These are phyloP conservation scores for Metrosideros polymorpha DNA, from an alignment of 441 rosid genomes.

Conservation along the genomic window DNA sequence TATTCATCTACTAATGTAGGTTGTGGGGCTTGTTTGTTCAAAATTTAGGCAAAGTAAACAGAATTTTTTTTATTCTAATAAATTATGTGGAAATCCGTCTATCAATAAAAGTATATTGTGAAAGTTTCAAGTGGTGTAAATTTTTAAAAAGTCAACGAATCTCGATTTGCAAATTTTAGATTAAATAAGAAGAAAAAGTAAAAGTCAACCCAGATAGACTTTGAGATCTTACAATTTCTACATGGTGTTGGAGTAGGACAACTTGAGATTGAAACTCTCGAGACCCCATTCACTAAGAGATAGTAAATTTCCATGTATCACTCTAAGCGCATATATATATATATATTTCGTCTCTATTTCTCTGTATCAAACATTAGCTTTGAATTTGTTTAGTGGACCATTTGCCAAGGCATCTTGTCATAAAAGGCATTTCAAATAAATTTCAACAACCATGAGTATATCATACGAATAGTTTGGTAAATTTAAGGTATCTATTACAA, in stretches of 20 bases:
- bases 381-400: too few species aligned
- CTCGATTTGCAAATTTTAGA: not conserved
- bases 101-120: not conserved
- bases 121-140: not conserved
- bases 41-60: too few species aligned
- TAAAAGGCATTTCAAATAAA: not conserved
- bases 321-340: not conserved
- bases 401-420: not conserved
- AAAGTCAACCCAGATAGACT: not conserved
- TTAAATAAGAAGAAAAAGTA: not conserved
- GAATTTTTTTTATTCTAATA: not conserved
- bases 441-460: not conserved
- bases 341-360: not conserved
- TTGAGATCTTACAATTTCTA: not conserved
- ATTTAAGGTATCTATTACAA: not conserved
- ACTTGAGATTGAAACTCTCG: not conserved
- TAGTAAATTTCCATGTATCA: not conserved
- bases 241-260: not conserved
- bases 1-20: not conserved
- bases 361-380: too few species aligned
- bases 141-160: not conserved
- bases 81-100: not conserved
- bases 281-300: not conserved
- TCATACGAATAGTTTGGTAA: not conserved
- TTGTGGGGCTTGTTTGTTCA: not conserved